Conservation (phyloP, 306 rosid genomes). For the Citrullus colocynthis region DNA sequence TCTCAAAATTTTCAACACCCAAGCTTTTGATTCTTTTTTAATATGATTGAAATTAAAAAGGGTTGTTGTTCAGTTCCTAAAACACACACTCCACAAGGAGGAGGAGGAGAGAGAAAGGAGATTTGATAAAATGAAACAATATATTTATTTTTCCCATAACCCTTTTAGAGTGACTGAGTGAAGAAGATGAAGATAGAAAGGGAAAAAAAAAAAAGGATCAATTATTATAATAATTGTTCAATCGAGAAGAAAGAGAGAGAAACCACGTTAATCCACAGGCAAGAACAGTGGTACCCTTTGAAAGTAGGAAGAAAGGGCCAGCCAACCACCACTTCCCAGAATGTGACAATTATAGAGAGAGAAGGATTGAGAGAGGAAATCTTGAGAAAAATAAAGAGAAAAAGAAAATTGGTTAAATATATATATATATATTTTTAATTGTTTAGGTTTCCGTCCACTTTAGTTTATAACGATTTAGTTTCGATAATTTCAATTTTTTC, state of each 20-base stretch:
- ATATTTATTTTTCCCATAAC: background rate
- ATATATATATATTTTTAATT: too few relatives aligned
- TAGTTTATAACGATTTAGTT: too few relatives aligned
- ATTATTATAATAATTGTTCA: conserved; percentile 1
- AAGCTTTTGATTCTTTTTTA: background rate
- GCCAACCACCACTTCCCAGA: conserved; percentile 5
- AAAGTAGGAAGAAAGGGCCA: conserved; percentile 4
- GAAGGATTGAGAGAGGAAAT: background rate
- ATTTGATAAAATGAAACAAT: background rate
- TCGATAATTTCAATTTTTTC: too few relatives aligned
- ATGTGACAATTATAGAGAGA: conserved; percentile 14
- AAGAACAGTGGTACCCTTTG: conserved; percentile 2
- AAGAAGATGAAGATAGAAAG: background rate
- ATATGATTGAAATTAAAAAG: background rate
- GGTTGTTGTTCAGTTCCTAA: conserved; percentile 10
- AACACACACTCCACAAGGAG: conserved; percentile 18
- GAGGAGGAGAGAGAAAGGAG: background rate
- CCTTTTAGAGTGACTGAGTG: background rate
- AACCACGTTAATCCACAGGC: background rate
- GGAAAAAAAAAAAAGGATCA: background rate
- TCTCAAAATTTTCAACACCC: background rate
- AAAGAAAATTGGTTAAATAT: too few relatives aligned
- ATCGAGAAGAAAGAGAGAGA: conserved; percentile 3
- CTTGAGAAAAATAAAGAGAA: too few relatives aligned
- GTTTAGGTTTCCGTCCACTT: too few relatives aligned